These are phyloP conservation scores for Ganoderma multipileum DNA, from an alignment of 1,284 basidiomycete species.

Conservation along the genomic window DNA sequence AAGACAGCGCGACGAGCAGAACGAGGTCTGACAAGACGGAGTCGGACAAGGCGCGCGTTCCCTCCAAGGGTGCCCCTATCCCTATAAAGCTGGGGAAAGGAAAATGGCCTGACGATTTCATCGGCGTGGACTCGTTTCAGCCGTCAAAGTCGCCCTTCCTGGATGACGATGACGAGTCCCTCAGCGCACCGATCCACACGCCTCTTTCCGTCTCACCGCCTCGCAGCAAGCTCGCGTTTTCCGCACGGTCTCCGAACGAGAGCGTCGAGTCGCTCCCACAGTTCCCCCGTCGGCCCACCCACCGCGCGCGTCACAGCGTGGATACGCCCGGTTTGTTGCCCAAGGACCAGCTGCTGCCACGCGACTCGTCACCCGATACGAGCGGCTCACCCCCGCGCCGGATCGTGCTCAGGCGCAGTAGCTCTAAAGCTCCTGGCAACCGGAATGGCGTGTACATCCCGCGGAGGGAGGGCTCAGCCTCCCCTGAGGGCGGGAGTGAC, in stretches of 20 bases:
- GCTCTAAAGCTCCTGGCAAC: slow-evolving; percentile 54
- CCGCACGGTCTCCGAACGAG: slow-evolving; percentile 51
- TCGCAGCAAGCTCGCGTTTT: slow-evolving; percentile 62
- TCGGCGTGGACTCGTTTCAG: slow-evolving; percentile 58
- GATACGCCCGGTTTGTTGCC: slow-evolving; percentile 58
- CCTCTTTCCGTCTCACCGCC: slow-evolving; percentile 60
- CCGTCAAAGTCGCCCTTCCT: slow-evolving; percentile 34
- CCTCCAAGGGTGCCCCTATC: slow-evolving; percentile 37
- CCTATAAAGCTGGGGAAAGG: slow-evolving; percentile 73
- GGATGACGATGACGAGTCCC: slow-evolving; percentile 26
- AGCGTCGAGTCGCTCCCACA: slow-evolving; percentile 54
- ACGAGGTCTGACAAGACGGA: slow-evolving; percentile 34
- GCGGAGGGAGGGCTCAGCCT: slow-evolving; percentile 39
- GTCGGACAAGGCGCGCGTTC: slow-evolving; percentile 35
- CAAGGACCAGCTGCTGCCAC: slow-evolving; percentile 58
- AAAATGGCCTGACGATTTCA: slow-evolving; percentile 84
- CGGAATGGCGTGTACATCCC: slow-evolving; percentile 59
- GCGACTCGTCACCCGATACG: slow-evolving; percentile 64
- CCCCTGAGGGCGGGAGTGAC: slow-evolving; percentile 41
- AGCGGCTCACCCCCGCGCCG: slow-evolving; percentile 46
- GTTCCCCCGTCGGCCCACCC: slow-evolving; percentile 60
- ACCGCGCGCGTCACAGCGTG: slow-evolving; percentile 66
- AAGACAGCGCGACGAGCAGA: slow-evolving; percentile 60
- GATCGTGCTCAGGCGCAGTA: slow-evolving; percentile 62
- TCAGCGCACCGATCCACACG: slow-evolving; percentile 36